Base-by-base conservation (phyloP, 495 filamentous ascomycete genomes). In the Lepraria neglecta region DNA sequence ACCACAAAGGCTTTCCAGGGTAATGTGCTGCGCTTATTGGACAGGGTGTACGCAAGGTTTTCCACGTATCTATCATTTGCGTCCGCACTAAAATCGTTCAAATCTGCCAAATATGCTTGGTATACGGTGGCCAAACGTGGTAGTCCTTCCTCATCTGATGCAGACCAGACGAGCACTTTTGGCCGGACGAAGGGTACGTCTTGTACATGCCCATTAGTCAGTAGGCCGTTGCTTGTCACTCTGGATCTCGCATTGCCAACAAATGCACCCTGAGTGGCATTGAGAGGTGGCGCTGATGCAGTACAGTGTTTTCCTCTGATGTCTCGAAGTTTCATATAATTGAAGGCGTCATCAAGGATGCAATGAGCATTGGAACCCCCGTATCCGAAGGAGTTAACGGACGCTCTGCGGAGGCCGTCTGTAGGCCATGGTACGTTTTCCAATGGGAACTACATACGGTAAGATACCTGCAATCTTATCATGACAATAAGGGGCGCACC, bases 31-130 rank as follows among this genome's bases (percentile, higher is more conserved):
- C 75, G 68, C 10, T 65, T 63, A 1, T 61, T 54, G 0, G 58
- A 30, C 58, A 77, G 65, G 1, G 75, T 77, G 61, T 74, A 69
- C 0, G 75, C 73, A 10, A 77, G 56, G 15, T 74, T 68, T 54
- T 42, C 66, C 21, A 61, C 60, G n/a, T 27, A 69, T 46, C 48
- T 51, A 12, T 51, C 48, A 24, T 24, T 11, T 27, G 43, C 43
- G n/a, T 45, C 4, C 5, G 45, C 17, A 21, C 15, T 4, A 12
- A 27, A 48, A 48, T 19, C 24, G 12, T 48, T 48, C 19, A 35
- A 35, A 9, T 35, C n/a, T n/a, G n/a, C n/a, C n/a, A n/a, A n/a
- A n/a, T n/a, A n/a, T n/a, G n/a, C n/a, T n/a, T n/a, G 43, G 43
- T 6, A 19, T 17, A 7, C 19, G 17, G 2, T 45, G 17, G 43